Evolutionary conservation across 441 rosid genomes (phyloP).

Genomic region (Erodium texanum): DNA sequence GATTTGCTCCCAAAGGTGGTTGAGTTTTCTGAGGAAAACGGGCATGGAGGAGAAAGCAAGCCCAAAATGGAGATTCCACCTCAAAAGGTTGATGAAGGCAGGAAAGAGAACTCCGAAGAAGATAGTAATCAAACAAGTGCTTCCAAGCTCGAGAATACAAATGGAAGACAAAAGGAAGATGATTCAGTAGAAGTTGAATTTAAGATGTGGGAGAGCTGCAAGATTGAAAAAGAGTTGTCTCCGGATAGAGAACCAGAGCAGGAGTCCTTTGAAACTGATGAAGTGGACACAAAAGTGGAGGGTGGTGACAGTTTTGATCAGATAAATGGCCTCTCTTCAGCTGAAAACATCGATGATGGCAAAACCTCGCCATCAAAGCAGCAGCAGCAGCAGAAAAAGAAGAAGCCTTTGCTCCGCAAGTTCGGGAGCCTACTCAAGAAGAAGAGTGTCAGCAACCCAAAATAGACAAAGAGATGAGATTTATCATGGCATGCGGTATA

Average conservation of each 20-base stretch:
- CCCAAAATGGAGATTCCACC: constrained; percentile 32
- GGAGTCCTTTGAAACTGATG: constrained; percentile 51
- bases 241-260: constrained; percentile 60
- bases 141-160: constrained; percentile 30
- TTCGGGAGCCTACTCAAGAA: constrained; percentile 79
- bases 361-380: constrained; percentile 47
- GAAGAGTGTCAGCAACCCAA: constrained; percentile 55
- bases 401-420: constrained; percentile 74
- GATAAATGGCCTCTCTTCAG: constrained; percentile 41
- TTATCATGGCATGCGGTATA: constrained; percentile 24
- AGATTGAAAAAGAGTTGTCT: constrained; percentile 79
- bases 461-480: constrained; percentile 26
- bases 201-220: constrained; percentile 97
- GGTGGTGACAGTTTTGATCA: constrained; percentile 46
- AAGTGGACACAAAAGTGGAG: constrained; percentile 54
- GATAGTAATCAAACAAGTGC: constrained; percentile 22
- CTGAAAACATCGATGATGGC: constrained; percentile 44
- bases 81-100: constrained; percentile 25
- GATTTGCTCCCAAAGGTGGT: constrained; percentile 88
- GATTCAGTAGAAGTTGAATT: constrained; percentile 56
- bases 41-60: constrained; percentile 63
- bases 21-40: constrained; percentile 88
- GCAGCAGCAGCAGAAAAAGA: constrained; percentile 63
- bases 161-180: constrained; percentile 49
- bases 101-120: constrained; percentile 31